These are phyloP conservation scores for Linnemannia schmuckeri DNA, from an alignment of 192 early-diverging fungal species.

Conservation along the genomic window DNA sequence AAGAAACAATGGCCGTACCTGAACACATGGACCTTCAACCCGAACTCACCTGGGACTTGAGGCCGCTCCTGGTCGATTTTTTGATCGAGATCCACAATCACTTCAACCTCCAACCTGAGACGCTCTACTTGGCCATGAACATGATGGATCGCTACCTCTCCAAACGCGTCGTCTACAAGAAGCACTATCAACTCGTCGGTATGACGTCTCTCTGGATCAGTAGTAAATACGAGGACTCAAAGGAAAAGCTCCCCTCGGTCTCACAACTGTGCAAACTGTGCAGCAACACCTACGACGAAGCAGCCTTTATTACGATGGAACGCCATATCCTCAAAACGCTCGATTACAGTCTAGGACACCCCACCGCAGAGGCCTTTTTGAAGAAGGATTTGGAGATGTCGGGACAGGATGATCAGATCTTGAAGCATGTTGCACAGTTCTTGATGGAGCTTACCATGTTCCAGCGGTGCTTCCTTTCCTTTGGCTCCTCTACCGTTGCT, in stretches of 20 bases:
- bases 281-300: slow-evolving; percentile 54
- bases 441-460: slow-evolving; percentile 58
- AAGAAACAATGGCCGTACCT: slow-evolving; percentile 55
- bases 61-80: slow-evolving; percentile 55
- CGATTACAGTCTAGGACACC: slow-evolving; percentile 54
- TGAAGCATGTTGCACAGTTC: slow-evolving; percentile 55
- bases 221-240: slow-evolving; percentile 57
- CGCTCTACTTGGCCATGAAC: slow-evolving; percentile 61
- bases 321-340: slow-evolving; percentile 57
- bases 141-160: slow-evolving; percentile 64
- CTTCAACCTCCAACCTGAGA: slow-evolving; percentile 54
- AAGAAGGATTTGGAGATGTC: slow-evolving; percentile 52
- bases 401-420: slow-evolving; percentile 29
- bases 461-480: slow-evolving; percentile 55
- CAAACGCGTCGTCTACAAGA: slow-evolving; percentile 55
- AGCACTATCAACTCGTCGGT: slow-evolving; percentile 55
- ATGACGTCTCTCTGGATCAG: slow-evolving; percentile 59
- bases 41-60: slow-evolving; percentile 57
- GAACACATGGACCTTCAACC: slow-evolving; percentile 60
- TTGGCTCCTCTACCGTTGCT: slow-evolving; percentile 57
- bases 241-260: slow-evolving; percentile 52
- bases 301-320: slow-evolving; percentile 58
- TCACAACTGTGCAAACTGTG: slow-evolving; percentile 56
- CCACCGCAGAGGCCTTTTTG: slow-evolving; percentile 56
- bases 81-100: slow-evolving; percentile 58